Base-by-base conservation (phyloP, 164 flowering plant species). In the Annona squamosa region DNA sequence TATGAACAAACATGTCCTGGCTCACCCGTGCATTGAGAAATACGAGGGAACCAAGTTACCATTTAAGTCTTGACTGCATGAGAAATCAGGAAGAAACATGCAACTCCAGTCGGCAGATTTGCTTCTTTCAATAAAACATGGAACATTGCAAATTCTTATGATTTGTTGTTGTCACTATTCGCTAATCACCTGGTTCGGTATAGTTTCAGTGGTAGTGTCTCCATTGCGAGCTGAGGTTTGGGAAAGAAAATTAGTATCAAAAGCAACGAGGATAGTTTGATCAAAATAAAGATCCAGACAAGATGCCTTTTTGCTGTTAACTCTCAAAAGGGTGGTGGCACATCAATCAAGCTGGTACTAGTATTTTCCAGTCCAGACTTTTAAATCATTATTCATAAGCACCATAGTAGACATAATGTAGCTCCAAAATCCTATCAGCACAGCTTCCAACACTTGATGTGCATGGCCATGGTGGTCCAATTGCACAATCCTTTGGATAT, bases 151-250 rank as follows among this genome's bases (percentile, higher is more conserved):
- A 16, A 52, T 52, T 52, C 13, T 52, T 43, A 3, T 19, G 16
- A 5, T 6, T 65, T 65, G 17, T 43, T 66, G 17, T 43, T 66
- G 46, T 7, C 12, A 44, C 43, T 44, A n/a, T 42, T 66, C 43
- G 4, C 68, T 46, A 52, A 10, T 85, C 81, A 85, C 71, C 73
- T 85, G 63, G 88, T 79, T 47, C 91, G 86, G 61, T 87, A 78
- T 41, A 93, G 77, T 74, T 86, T 87, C 44, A 89, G 82, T 16
- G 97, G 98, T 46, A 92, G 74, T 46, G 89, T 85, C 78, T 92
- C 96, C 91, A 85, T 77, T 78, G 94, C 98, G 71, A 82, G 72
- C 98, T 92, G 87, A 76, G 81, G 77, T 37, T 41, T 13, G 42
- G 67, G 70, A 71, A 46, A 63, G 75, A 68, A 3, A 3, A 26